Evolutionary conservation across 768 basidiomycete species (phyloP), one percentile per base, ranked within the genome.

Genomic region (Pleurotus eryngii): DNA sequence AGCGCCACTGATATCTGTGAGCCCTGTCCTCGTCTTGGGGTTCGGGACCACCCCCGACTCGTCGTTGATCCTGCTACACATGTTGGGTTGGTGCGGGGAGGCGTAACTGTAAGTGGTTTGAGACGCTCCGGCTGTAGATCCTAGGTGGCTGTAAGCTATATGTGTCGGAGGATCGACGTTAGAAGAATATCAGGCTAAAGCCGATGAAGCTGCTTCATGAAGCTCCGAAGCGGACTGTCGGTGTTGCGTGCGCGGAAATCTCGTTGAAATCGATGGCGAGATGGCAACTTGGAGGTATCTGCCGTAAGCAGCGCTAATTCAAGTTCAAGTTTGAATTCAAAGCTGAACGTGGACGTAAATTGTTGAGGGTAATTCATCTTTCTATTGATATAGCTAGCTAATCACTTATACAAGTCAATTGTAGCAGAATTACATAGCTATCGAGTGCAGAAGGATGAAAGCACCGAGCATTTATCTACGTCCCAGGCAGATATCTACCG

Each of bases 371-470:
- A 7, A 48, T 9, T 43, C 15, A 26, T 48, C 46, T 6, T 48
- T 48, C 20, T 27, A 50, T 15, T 26, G 14, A 15, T 30, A 50
- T 50, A 27, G 15, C 49, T 50, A 50, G 49, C 49, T 50, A 50
- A 30, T 30, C 49, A 17, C 27, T 9, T 35, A 30, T 50, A 50
- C 49, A 50, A 50, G 49, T 50, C 49, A 50, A 50, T 50, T 50
- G 49, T 50, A 38, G n/a, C 30, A 50, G 27, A 35, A 50, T 50
- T 50, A 50, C 18, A 50, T 50, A 50, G 49, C 49, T 35, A 38
- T 24, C 20, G 30, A 11, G 30, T 35, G 30, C 30, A 35, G 30
- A 35, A 9, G 30, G 30, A 35, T 35, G 30, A 35, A 35, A 35
- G 30, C 30, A 35, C 4, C 30, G 11, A 35, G 30, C 9, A 35